These are phyloP conservation scores for Solanum gracilifrons DNA, from an alignment of 257 asterid genomes.

Conservation along the genomic window DNA sequence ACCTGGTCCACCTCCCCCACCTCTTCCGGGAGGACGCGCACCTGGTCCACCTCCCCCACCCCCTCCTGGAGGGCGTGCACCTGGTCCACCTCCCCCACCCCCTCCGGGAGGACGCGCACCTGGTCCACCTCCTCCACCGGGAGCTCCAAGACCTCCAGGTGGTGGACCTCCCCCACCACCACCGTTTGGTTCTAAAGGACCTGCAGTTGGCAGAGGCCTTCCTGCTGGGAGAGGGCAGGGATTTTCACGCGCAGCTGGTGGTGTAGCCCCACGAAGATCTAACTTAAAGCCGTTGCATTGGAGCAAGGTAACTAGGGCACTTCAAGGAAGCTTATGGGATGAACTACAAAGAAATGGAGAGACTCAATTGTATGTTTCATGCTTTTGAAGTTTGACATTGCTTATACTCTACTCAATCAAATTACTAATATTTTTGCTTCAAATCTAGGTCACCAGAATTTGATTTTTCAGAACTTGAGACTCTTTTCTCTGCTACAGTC, in stretches of 20 bases:
- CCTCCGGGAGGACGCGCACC: slow-evolving; percentile 21
- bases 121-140: slow-evolving; percentile 42
- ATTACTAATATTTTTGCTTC: slow-evolving; percentile 15
- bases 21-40: slow-evolving; percentile 15
- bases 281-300: slow-evolving; percentile 92
- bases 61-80: slow-evolving; percentile 19
- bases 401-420: background rate
- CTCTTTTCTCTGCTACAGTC: slow-evolving; percentile 84
- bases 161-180: slow-evolving; percentile 43
- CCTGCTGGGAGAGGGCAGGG: slow-evolving; percentile 18
- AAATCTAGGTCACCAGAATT: slow-evolving; percentile 76
- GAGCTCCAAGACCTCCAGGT: slow-evolving; percentile 36
- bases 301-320: slow-evolving; percentile 95
- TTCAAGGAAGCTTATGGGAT: slow-evolving; percentile 99
- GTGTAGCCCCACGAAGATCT: slow-evolving; percentile 58
- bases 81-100: slow-evolving; percentile 41
- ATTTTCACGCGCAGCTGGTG: slow-evolving; percentile 60
- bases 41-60: slow-evolving; percentile 28
- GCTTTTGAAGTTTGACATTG: slow-evolving; percentile 2
- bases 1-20: slow-evolving; percentile 22
- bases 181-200: slow-evolving; percentile 54
- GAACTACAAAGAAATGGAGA: slow-evolving; percentile 89
- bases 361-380: slow-evolving; percentile 64
- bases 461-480: slow-evolving; percentile 89
- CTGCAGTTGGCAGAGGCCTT: slow-evolving; percentile 56